These are phyloP conservation scores for Mixia osmundae DNA, from an alignment of 1,284 basidiomycete species.

Conservation along the genomic window DNA sequence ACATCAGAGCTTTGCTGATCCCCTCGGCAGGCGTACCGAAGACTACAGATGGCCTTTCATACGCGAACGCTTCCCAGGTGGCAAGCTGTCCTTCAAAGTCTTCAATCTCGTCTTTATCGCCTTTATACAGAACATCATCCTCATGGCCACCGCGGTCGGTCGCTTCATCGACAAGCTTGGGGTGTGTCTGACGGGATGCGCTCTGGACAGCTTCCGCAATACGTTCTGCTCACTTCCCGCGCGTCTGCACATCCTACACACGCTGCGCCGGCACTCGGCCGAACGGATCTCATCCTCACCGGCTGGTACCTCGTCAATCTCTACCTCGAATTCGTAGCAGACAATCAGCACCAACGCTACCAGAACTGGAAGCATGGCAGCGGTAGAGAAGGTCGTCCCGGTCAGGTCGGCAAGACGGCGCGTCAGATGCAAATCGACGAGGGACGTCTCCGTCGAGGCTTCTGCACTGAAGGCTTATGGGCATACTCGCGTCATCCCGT, in stretches of 20 bases:
- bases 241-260: constrained; percentile 12
- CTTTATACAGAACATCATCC: constrained; percentile 49
- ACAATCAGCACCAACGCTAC: constrained; percentile 74
- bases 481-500: constrained; percentile 57
- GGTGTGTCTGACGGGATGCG: background rate
- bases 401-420: constrained; percentile 20
- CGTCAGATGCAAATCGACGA: constrained; percentile 33
- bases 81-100: constrained; percentile 39
- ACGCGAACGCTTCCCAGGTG: constrained; percentile 38
- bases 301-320: constrained; percentile 36
- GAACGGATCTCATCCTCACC: constrained; percentile 43
- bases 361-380: constrained; percentile 43
- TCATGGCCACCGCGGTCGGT: constrained; percentile 29
- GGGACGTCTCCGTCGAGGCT: constrained; percentile 51
- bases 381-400: constrained; percentile 7
- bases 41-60: constrained; percentile 80
- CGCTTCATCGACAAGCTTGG: background rate
- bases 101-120: constrained; percentile 62
- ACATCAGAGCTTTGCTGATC: background rate
- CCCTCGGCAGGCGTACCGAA: constrained; percentile 35
- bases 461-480: constrained; percentile 64
- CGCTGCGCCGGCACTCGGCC: constrained; percentile 25
- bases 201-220: constrained; percentile 13
- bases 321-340: constrained; percentile 49
- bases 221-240: constrained; percentile 30